Conservation (phyloP, 2,329 filamentous ascomycete genomes). For the Tolypocladium pustulatum region DNA sequence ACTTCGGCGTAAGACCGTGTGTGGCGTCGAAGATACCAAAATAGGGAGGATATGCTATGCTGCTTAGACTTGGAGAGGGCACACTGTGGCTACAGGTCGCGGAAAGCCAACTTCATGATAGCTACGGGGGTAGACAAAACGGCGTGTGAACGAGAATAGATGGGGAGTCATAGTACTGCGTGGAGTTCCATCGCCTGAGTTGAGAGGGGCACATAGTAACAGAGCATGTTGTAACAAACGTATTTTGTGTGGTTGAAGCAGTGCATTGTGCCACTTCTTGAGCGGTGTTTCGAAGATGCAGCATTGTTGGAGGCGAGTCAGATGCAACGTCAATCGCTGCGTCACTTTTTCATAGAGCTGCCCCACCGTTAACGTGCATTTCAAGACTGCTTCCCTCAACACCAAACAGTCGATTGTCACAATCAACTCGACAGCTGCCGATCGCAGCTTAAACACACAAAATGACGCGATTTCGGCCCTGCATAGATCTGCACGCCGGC, state of each 20-base stretch:
- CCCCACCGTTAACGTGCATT: not conserved
- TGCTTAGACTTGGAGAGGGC: too few species aligned
- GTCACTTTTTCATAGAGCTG: not conserved
- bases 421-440: not conserved
- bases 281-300: not conserved
- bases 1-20: not conserved
- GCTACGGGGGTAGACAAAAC: not conserved
- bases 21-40: not conserved
- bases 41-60: too few species aligned
- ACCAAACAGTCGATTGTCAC: not conserved
- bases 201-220: not conserved
- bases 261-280: not conserved
- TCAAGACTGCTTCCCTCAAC: not conserved
- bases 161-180: not conserved
- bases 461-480: constrained; percentile 93
- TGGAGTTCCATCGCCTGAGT: not conserved
- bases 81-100: not conserved
- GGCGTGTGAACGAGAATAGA: not conserved
- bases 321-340: not conserved
- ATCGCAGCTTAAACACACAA: constrained; percentile 1
- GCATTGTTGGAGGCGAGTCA: not conserved
- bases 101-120: not conserved
- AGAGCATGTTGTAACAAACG: not conserved
- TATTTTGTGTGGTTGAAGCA: not conserved
- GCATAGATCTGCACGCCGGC: constrained; percentile 95